Percentiles rank a stretch among this genome's conserved stretches.
These are phyloP conservation scores for Venturia nashicola DNA, from an alignment of 2,329 filamentous ascomycete genomes.

Conservation along the genomic window DNA sequence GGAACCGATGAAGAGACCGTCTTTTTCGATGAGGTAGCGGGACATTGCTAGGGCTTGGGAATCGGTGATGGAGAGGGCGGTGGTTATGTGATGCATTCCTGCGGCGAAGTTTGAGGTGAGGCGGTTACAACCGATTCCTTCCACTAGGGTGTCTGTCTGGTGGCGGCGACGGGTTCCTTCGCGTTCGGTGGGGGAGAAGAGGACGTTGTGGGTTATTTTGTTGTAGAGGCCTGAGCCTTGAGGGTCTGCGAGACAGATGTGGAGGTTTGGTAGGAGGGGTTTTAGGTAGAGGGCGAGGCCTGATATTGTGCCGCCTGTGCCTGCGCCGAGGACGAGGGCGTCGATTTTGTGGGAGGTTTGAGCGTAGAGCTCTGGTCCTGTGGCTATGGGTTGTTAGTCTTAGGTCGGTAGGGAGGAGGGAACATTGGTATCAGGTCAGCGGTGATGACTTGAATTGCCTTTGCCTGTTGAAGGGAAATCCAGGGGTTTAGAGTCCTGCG, in stretches of 20 bases:
- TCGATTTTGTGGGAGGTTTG: conserved; percentile 67
- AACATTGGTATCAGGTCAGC: not conserved
- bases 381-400: conserved; percentile 29
- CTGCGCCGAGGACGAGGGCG: conserved; percentile 86
- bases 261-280: conserved; percentile 40
- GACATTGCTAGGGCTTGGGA: conserved; percentile 87
- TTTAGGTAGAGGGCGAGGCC: conserved; percentile 80
- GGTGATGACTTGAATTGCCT: no score
- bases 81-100: conserved; percentile 74
- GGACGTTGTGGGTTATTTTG: conserved; percentile 82
- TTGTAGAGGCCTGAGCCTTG: conserved; percentile 91
- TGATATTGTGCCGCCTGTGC: conserved; percentile 86
- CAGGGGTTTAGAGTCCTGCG: no score
- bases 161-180: conserved; percentile 82
- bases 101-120: conserved; percentile 78
- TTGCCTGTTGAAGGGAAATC: not conserved
- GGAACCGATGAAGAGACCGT: conserved; percentile 88
- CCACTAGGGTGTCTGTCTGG: conserved; percentile 92
- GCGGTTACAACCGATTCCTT: conserved; percentile 90
- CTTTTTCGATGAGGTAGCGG: conserved; percentile 88
- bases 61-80: conserved; percentile 80
- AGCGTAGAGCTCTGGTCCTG: conserved; percentile 76
- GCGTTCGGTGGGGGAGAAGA: conserved; percentile 80
- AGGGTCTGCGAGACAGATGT: conserved; percentile 53
- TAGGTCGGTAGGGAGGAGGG: not conserved